Evolutionary conservation across 495 filamentous ascomycete species (phyloP).

Genomic region (Penicillium fimorum): DNA sequence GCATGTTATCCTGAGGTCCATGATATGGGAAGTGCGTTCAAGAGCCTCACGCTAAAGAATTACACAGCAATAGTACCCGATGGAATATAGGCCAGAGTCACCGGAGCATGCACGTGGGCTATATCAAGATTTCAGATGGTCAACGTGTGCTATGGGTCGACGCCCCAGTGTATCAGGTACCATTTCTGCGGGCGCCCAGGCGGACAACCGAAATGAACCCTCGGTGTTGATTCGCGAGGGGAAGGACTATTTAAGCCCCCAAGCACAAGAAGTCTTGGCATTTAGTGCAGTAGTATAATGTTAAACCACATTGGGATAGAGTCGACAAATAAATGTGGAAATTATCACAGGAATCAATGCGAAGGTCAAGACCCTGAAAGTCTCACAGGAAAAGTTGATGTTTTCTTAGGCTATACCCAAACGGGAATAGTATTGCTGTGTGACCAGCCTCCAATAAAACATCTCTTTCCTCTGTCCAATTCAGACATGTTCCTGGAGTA

Average conservation of each 20-base stretch:
- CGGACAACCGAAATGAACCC: background rate
- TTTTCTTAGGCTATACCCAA: background rate
- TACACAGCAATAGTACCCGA: background rate
- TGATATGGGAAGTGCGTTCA: background rate
- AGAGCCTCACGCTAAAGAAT: background rate
- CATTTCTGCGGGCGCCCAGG: background rate
- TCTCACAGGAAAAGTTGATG: background rate
- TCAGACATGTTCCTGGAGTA: background rate
- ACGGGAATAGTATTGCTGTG: background rate
- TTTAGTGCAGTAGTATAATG: background rate
- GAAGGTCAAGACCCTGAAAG: background rate
- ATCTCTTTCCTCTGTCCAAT: background rate
- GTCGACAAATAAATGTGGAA: background rate
- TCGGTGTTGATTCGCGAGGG: background rate
- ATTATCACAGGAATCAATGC: background rate
- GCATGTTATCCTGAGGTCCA: background rate
- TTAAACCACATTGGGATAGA: background rate
- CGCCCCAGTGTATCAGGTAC: background rate
- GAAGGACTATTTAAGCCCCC: background rate
- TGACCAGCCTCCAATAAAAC: conserved; percentile 1
- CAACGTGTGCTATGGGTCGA: background rate
- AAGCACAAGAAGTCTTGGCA: background rate
- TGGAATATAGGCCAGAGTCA: background rate
- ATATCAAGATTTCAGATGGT: background rate
- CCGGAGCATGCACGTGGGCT: background rate